Conservation (phyloP, 768 basidiomycete species). For the Amylocystis lapponica region DNA sequence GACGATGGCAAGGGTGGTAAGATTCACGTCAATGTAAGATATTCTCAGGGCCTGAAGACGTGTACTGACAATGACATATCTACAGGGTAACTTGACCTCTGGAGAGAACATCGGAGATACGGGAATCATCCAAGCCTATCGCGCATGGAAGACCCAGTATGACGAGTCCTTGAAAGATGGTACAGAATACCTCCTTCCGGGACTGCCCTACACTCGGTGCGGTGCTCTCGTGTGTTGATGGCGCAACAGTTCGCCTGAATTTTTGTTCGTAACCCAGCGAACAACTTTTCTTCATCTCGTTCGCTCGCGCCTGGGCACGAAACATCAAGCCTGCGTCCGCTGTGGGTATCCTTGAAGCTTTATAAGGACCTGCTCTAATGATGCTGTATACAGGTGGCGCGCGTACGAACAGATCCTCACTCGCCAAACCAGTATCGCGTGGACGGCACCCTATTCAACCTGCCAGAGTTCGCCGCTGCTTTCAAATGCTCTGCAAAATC, state of each 20-base stretch:
- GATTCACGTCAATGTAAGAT: conserved; percentile 75
- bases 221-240: conserved; percentile 5
- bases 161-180: conserved; percentile 50
- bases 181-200: conserved; percentile 74
- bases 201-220: conserved; percentile 68
- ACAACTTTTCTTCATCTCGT: conserved; percentile 92
- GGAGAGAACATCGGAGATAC: conserved; percentile 91
- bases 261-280: conserved; percentile 45
- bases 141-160: conserved; percentile 86
- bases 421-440: conserved; percentile 76
- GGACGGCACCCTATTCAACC: conserved; percentile 82
- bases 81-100: conserved; percentile 80
- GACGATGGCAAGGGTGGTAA: conserved; percentile 81
- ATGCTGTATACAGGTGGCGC: conserved; percentile 46
- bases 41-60: background rate
- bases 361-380: background rate
- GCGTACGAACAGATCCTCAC: conserved; percentile 85
- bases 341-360: conserved; percentile 33
- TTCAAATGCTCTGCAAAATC: conserved; percentile 76
- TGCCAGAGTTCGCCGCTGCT: conserved; percentile 82
- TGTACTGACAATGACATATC: background rate
- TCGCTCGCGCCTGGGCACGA: conserved; percentile 83
- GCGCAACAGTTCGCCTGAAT: background rate
- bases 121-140: conserved; percentile 79
- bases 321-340: conserved; percentile 75